phyloP scores from a whole-genome alignment of 306 rosid species.

The Boehmeria nivea region DNA sequence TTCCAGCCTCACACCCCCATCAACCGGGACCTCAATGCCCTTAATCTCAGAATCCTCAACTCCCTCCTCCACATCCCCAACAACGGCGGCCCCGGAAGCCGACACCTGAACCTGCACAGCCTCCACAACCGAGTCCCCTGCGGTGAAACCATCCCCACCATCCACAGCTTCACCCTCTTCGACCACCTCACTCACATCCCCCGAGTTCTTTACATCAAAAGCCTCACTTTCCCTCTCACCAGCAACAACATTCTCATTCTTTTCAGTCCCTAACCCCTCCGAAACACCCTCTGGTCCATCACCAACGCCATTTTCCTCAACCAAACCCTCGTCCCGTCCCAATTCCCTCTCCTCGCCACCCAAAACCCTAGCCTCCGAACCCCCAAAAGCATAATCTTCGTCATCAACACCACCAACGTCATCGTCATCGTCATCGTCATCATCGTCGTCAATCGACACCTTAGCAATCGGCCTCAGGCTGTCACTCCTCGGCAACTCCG shows the following conservation, averaged over 20 bases:
- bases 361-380: slow-evolving; percentile 11
- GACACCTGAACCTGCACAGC: slow-evolving; percentile 22
- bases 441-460: slow-evolving; percentile 46
- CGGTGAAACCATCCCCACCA: too few species aligned
- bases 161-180: slow-evolving; percentile 5
- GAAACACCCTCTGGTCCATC: slow-evolving; percentile 23
- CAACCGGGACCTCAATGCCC: slow-evolving; percentile 28
- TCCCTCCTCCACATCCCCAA: slow-evolving; percentile 36
- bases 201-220: slow-evolving; percentile 2
- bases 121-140: slow-evolving; percentile 16
- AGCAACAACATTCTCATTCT: slow-evolving; percentile 22
- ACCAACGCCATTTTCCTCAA: slow-evolving; percentile 32
- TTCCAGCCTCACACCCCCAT: slow-evolving; percentile 32
- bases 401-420: too few species aligned
- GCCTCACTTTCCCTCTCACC: slow-evolving; percentile 20
- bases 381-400: slow-evolving; percentile 18
- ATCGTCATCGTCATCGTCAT: slow-evolving; percentile 39
- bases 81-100: slow-evolving; percentile 36
- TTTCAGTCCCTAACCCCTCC: slow-evolving; percentile 22
- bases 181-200: slow-evolving; percentile 6
- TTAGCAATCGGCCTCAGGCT: slow-evolving; percentile 48
- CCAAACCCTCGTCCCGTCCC: slow-evolving; percentile 21
- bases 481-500: slow-evolving; percentile 26
- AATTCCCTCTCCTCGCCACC: slow-evolving; percentile 4
- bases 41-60: slow-evolving; percentile 34